Evolutionary conservation across 2,329 filamentous ascomycete species (phyloP), one percentile per base, ranked within the genome.

Genomic region (Aspergillus clavatus): DNA sequence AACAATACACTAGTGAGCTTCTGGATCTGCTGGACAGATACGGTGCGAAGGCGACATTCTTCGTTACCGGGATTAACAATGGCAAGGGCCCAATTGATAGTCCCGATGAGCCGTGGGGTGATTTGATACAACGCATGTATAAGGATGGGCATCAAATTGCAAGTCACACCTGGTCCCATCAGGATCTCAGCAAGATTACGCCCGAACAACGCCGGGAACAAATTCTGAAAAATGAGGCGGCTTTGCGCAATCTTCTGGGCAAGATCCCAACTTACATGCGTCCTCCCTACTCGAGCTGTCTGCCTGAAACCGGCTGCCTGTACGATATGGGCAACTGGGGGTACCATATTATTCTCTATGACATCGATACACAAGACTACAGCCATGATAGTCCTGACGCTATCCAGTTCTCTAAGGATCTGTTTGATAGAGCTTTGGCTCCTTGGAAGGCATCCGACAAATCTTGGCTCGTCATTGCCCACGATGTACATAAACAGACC

Each of bases 21-120:
- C 71, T 86, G 10, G 78, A 85, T 55, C 70, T 83, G 43, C 72
- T 86, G 37, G 72, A 74, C 47, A 70, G 67, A 21, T 82, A 83
- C 57, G 69, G 75, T 22, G 81, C 79, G 11, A 82, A 79, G 52
- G 83, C 81, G 1, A 86, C 83, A 2, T 87, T 87, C 61, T 86
- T 85, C 63, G 72, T 86, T 49, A 80, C 69, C 10, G 74, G 74
- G 3, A 65, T 72, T 41, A 74, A 72, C 50, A 74, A 71, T 38
- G 69, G 63, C 14, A 72, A 70, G 48, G 73, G 72, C 12, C 51
- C 61, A 11, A 73, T 74, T 12, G 70, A 73, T 46, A 62, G 66
- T n/a, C 60, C 62, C 7, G 56, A 57, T 3, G 61, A 68, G 42
- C 68, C 67, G 3, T 68, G 70, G 69, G 57, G 57, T 16, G 43